Evolutionary conservation across 1,284 basidiomycete species (phyloP), one percentile per base, ranked within the genome.

Genomic region (Cryptococcus sp.): DNA sequence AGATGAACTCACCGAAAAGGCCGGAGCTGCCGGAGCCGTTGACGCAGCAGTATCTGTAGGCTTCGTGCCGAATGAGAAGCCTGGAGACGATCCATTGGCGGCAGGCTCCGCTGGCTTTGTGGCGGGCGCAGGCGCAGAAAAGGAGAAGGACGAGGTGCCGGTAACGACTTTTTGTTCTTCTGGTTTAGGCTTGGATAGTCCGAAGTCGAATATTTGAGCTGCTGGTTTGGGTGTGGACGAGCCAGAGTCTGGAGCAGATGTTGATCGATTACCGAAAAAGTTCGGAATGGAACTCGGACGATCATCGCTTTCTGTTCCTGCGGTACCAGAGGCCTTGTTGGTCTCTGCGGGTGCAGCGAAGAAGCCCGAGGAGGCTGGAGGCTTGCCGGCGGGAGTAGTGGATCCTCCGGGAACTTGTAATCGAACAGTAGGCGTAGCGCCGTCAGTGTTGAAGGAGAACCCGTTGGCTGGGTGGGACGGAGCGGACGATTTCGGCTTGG

Each of bases 211-310:
- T 17, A 61, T 50, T 17, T 65, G 56, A 38, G 66, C 55, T 5
- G 61, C 55, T 5, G 61, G 38, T 13, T 58, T 35, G n/a, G 64
- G 59, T 3, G 63, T 61, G n/a, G 67, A 41, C 22, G 68, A 56
- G 17, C 60, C 62, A 13, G 67, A 62, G 22, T 54, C 40, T n/a
- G 66, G 45, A 15, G 30, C 25, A 3, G 62, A 45, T 10, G 63
- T 48, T 19, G 66, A 55, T n/a, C 61, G 48, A 17, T 63, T 64
- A 2, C 66, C 68, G 48, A 76, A 76, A 55, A 76, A 76, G 58
- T 72, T 62, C 1, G 72, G 73, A 5, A 72, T 52, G 40, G 62
- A 54, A 35, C 30, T 35, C 10, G 30, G 30, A 5, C 30, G 30
- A 13, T 35, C 30, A 10, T 35, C 30, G 30, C 30, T 13, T 35